Evolutionary conservation across 1,284 basidiomycete genomes (phyloP).

Genomic region (Inonotus obliquus): DNA sequence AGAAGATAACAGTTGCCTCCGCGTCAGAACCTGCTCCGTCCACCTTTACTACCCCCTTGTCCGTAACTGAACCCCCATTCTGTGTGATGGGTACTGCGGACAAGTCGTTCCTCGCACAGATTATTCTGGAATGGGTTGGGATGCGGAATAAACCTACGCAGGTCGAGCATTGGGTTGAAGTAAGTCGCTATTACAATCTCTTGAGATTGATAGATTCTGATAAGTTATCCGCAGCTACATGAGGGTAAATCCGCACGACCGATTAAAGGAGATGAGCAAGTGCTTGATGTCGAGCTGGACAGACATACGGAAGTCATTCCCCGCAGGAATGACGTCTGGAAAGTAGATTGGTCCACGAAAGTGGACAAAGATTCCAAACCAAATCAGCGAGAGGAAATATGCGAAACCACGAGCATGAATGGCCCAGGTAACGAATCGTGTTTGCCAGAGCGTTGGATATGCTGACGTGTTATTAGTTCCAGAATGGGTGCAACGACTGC

Average conservation of each 20-base stretch:
- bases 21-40: slow-evolving; percentile 38
- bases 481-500: slow-evolving; percentile 42
- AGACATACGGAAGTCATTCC: slow-evolving; percentile 51
- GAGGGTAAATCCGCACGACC: slow-evolving; percentile 42
- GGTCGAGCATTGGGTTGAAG: slow-evolving; percentile 75
- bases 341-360: slow-evolving; percentile 21
- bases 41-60: slow-evolving; percentile 31
- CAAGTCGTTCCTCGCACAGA: slow-evolving; percentile 57
- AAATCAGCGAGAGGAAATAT: neutral
- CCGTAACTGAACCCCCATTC: slow-evolving; percentile 49
- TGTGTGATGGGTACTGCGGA: slow-evolving; percentile 50
- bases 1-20: slow-evolving; percentile 43
- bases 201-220: slow-evolving; percentile 6
- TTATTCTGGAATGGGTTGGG: slow-evolving; percentile 50
- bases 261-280: slow-evolving; percentile 61
- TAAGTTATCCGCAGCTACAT: slow-evolving; percentile 46
- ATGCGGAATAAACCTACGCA: slow-evolving; percentile 37
- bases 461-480: neutral
- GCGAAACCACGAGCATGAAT: neutral
- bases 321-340: slow-evolving; percentile 19
- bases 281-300: slow-evolving; percentile 68
- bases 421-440: neutral
- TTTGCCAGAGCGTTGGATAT: slow-evolving; percentile 28
- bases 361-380: neutral
- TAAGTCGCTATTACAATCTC: slow-evolving; percentile 28